Base-by-base conservation (phyloP, 179 eudicot species). In the Spinacia oleracea region DNA sequence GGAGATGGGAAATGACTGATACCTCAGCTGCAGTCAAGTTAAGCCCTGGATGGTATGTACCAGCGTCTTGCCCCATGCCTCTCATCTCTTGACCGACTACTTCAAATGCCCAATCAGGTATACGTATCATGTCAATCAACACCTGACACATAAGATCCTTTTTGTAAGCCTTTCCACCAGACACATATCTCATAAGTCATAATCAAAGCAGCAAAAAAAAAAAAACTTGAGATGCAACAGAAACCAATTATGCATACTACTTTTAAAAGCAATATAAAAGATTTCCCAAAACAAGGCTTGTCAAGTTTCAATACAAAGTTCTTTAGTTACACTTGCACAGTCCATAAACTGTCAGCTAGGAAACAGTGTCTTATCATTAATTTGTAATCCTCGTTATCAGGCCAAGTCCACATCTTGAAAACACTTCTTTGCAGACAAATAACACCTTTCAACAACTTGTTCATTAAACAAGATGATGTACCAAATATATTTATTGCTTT, bases 51-150 rank as follows among this genome's bases (percentile, higher is more conserved):
- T 89, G 92, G 80, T 93, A 96, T 59, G 92, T 79, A 79, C 97
- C 92, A 80, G 97, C 85, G 35, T 96, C 99, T 88, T 96, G 98
- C 27, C 94, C 99, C 93, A 96, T 93, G 76, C 91, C 94, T 90
- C 98, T 90, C 93, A 93, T 84, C 86, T 94, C 99, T 82, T 94
- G 98, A 64, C 97, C 99, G 70, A 96, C 99, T 78, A 97, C 98
- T 89, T 92, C 98, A 89, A 92, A 90, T 59, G 99, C 98, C 99
- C 98, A 96, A 84, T 96, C 99, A 69, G 99, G 99, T 73, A 93
- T 94, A 18, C 97, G 86, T 46, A 96, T 86, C 96, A 96, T 88
- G 90, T 96, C 99, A 53, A 96, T 89, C 85, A 96, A 84, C 67
- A 96, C 92, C 99, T 96, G 85, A 43, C 32, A 82, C 43, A 60